Evolutionary conservation across 2,329 filamentous ascomycete species (phyloP).

Genomic region (Tolypocladium album): DNA sequence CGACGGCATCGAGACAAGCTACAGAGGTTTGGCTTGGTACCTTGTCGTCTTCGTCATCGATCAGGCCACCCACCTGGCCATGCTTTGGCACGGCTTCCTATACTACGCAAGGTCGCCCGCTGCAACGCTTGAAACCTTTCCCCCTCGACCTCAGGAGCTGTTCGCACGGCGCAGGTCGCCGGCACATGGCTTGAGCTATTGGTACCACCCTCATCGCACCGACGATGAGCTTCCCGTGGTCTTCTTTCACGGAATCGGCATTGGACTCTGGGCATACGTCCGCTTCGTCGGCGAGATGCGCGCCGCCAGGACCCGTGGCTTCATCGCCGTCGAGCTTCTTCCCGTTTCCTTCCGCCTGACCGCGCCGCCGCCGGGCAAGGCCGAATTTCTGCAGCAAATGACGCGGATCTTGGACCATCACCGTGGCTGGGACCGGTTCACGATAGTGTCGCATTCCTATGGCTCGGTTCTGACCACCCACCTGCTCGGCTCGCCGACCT

Average conservation of each 20-base stretch:
- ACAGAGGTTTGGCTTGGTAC: slow-evolving; percentile 57
- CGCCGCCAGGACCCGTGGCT: slow-evolving; percentile 22
- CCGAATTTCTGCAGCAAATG: slow-evolving; percentile 46
- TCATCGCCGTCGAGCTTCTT: slow-evolving; percentile 56
- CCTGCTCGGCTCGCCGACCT: slow-evolving; percentile 37
- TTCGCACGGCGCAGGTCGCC: slow-evolving; percentile 35
- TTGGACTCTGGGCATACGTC: slow-evolving; percentile 54
- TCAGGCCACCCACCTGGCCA: slow-evolving; percentile 31
- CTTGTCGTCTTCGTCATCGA: slow-evolving; percentile 44
- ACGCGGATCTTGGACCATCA: slow-evolving; percentile 46
- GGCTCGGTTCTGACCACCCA: slow-evolving; percentile 54
- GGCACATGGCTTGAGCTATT: slow-evolving; percentile 46
- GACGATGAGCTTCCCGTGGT: slow-evolving; percentile 42
- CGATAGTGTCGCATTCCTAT: slow-evolving; percentile 53
- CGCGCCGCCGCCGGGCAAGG: slow-evolving; percentile 34
- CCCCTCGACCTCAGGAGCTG: slow-evolving; percentile 42
- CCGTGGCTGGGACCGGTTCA: slow-evolving; percentile 47
- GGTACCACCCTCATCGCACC: slow-evolving; percentile 50
- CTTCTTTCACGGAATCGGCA: slow-evolving; percentile 61
- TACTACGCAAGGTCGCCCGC: slow-evolving; percentile 31
- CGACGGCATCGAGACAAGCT: slow-evolving; percentile 50
- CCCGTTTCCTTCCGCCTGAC: slow-evolving; percentile 55
- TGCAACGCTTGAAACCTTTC: slow-evolving; percentile 35
- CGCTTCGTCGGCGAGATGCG: slow-evolving; percentile 44
- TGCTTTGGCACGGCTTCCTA: slow-evolving; percentile 38